phyloP scores from a whole-genome alignment of 768 basidiomycete species.

The Nidularia pulvinata region DNA sequence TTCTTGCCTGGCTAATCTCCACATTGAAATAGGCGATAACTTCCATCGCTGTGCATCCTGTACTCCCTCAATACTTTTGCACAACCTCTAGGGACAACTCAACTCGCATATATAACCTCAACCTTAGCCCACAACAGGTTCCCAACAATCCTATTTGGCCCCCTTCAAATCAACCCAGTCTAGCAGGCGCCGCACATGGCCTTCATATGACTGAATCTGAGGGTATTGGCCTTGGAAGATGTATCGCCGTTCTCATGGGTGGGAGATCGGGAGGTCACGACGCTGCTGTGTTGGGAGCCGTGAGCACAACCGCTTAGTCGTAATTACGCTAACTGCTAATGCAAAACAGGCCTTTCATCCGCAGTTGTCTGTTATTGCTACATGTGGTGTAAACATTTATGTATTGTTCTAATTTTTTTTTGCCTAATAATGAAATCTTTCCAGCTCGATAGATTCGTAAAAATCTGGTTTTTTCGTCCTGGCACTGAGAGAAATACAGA shows the following conservation, averaged over 20 bases:
- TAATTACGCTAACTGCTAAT: neutral
- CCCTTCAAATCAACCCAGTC: constrained; percentile 42
- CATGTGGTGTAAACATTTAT: constrained; percentile 77
- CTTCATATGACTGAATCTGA: constrained; percentile 58
- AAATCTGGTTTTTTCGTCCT: constrained; percentile 68
- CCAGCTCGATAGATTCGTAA: constrained; percentile 72
- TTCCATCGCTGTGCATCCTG: constrained; percentile 65
- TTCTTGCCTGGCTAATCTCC: neutral
- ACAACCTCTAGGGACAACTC: constrained; percentile 77
- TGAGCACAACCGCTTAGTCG: constrained; percentile 19
- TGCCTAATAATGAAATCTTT: no score
- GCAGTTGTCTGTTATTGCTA: constrained; percentile 63
- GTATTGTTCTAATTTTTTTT: no score
- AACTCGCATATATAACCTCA: constrained; percentile 68
- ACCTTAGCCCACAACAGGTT: constrained; percentile 21
- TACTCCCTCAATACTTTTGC: constrained; percentile 55
- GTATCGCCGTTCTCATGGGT: constrained; percentile 65
- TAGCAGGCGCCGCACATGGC: constrained; percentile 71
- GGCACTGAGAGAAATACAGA: constrained; percentile 29
- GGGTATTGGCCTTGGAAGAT: constrained; percentile 63
- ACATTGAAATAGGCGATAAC: constrained; percentile 50
- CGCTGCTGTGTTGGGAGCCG: constrained; percentile 68
- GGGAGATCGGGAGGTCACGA: constrained; percentile 74
- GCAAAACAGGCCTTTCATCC: constrained; percentile 55
- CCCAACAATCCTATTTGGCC: constrained; percentile 63